phyloP scores from a whole-genome alignment of 1,284 basidiomycete genomes.

The Neotropicomus parvogracilis region DNA sequence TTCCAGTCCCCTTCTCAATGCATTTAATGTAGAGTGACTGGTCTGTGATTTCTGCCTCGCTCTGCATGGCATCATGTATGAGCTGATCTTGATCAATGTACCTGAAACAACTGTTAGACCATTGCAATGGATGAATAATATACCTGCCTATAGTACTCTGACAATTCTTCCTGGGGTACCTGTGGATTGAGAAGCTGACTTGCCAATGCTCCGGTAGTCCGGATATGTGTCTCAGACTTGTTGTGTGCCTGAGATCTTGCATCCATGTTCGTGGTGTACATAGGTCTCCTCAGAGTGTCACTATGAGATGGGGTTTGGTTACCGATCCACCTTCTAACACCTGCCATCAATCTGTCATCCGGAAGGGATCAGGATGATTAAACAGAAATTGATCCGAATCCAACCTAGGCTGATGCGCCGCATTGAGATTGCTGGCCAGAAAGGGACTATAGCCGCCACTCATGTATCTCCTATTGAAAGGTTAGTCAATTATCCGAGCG shows the following conservation, averaged over 20 bases:
- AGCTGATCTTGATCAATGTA: slow-evolving; percentile 73
- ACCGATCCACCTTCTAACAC: slow-evolving; percentile 69
- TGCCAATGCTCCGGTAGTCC: slow-evolving; percentile 65
- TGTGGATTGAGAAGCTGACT: slow-evolving; percentile 60
- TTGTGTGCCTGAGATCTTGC: slow-evolving; percentile 22
- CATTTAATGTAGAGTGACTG: slow-evolving; percentile 52
- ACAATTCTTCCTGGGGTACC: slow-evolving; percentile 61
- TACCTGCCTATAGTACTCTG: slow-evolving; percentile 76
- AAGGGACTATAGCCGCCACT: slow-evolving; percentile 72
- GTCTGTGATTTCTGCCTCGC: slow-evolving; percentile 50
- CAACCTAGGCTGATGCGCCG: slow-evolving; percentile 29
- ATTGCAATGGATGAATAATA: neutral
- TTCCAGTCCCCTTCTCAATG: slow-evolving; percentile 39
- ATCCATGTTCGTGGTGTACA: slow-evolving; percentile 22
- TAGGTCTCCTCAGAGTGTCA: slow-evolving; percentile 35
- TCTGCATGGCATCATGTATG: slow-evolving; percentile 52
- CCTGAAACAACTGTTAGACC: slow-evolving; percentile 33
- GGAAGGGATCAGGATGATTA: neutral
- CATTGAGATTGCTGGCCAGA: slow-evolving; percentile 47
- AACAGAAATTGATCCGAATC: neutral
- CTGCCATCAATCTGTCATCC: slow-evolving; percentile 59
- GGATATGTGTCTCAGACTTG: slow-evolving; percentile 38
- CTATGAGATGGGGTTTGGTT: slow-evolving; percentile 41
- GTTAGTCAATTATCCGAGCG: neutral
- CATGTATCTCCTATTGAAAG: slow-evolving; percentile 55